These are phyloP conservation scores for Aplosporella prunicola DNA, from an alignment of 2,329 filamentous ascomycete species.

Conservation along the genomic window DNA sequence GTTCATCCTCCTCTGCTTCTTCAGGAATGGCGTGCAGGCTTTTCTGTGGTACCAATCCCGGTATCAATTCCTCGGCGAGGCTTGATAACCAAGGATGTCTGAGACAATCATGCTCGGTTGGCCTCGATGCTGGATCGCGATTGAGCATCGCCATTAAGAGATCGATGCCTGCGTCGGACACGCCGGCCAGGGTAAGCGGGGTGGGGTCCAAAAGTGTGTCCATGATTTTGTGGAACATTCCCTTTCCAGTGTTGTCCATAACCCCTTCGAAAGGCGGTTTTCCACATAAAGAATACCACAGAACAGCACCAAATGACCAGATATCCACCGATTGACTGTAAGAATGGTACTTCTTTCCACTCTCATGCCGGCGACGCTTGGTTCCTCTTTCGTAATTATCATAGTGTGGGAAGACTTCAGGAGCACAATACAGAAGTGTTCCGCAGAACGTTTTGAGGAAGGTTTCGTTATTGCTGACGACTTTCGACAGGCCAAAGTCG, in stretches of 20 bases:
- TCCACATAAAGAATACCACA: constrained; percentile 77
- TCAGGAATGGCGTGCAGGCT: constrained; percentile 34
- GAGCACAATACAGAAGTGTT: constrained; percentile 89
- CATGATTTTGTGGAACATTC: constrained; percentile 82
- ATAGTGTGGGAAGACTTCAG: constrained; percentile 86
- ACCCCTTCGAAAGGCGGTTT: constrained; percentile 73
- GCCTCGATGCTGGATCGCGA: constrained; percentile 66
- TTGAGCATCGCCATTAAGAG: constrained; percentile 74
- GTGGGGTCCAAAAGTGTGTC: constrained; percentile 57
- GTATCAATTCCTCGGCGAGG: constrained; percentile 29
- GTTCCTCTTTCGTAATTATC: constrained; percentile 53
- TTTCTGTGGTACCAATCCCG: constrained; percentile 15
- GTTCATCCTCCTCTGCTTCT: constrained; percentile 54
- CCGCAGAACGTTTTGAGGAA: constrained; percentile 96
- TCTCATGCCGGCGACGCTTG: constrained; percentile 45
- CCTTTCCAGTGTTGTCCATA: constrained; percentile 64
- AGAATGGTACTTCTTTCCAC: constrained; percentile 40
- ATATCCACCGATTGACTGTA: constrained; percentile 92
- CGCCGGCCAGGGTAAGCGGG: constrained; percentile 48
- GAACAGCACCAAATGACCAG: constrained; percentile 88
- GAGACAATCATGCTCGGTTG: constrained; percentile 61
- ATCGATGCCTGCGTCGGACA: constrained; percentile 61
- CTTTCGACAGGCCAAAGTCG: constrained; percentile 94
- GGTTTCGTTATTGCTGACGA: constrained; percentile 79
- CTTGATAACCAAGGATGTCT: constrained; percentile 63